Conservation (phyloP, 176 grass and related monocot genomes). For the Saccharum spontaneum region DNA sequence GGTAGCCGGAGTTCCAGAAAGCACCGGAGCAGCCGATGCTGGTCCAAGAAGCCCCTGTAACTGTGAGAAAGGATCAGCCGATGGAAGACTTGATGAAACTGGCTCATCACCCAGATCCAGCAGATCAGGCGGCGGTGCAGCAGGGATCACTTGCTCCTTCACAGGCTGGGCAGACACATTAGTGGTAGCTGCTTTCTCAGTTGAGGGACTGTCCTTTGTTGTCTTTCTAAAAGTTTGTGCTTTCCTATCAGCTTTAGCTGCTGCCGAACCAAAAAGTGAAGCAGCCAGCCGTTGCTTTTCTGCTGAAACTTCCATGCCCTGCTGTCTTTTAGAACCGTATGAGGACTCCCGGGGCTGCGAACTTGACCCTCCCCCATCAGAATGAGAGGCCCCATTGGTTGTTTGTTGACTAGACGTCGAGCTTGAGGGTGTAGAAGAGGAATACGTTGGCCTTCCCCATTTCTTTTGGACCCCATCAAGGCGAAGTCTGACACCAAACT, state of each 20-base stretch:
- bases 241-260: conserved; percentile 64
- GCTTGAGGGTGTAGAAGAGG: conserved; percentile 74
- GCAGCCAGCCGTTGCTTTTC: conserved; percentile 93
- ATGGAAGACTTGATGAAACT: conserved; percentile 37
- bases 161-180: conserved; percentile 40
- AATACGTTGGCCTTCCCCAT: conserved; percentile 87
- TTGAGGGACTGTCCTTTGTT: conserved; percentile 46
- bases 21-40: conserved; percentile 22
- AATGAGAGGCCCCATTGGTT: conserved; percentile 56
- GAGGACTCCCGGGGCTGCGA: conserved; percentile 51
- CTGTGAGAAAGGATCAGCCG: conserved; percentile 78
- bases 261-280: conserved; percentile 82
- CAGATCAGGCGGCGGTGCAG: conserved; percentile 74
- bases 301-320: conserved; percentile 68
- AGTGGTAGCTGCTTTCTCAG: conserved; percentile 44
- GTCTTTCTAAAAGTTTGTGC: conserved; percentile 44
- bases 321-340: conserved; percentile 65
- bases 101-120: conserved; percentile 85
- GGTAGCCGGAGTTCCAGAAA: conserved; percentile 33
- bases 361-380: conserved; percentile 49
- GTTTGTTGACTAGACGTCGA: conserved; percentile 57
- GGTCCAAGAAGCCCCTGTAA: conserved; percentile 81
- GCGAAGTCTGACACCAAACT: conserved; percentile 69
- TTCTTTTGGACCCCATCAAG: conserved; percentile 97
- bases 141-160: conserved; percentile 64